These are phyloP conservation scores for Chaetomium olivaceum DNA, from an alignment of 2,329 filamentous ascomycete genomes.

Conservation along the genomic window DNA sequence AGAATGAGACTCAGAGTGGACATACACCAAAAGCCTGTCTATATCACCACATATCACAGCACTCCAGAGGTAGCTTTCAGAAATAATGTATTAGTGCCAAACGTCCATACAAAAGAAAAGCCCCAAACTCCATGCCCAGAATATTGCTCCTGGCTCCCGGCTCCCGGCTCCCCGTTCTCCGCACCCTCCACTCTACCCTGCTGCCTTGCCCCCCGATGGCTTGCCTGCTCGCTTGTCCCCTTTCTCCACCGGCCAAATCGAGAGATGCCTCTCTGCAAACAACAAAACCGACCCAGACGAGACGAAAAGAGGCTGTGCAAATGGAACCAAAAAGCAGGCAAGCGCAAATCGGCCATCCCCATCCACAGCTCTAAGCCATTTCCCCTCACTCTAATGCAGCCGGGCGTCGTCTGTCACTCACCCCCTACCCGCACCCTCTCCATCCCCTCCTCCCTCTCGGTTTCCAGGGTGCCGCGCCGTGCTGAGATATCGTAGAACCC, in stretches of 20 bases:
- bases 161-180: constrained; percentile 19
- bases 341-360: not conserved
- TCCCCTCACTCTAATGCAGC: not conserved
- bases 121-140: constrained; percentile 32
- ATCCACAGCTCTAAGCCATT: not conserved
- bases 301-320: not conserved
- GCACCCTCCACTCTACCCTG: constrained; percentile 10
- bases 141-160: constrained; percentile 24
- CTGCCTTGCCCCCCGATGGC: constrained; percentile 1
- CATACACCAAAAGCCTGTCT: not conserved
- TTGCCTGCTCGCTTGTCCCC: constrained; percentile 7
- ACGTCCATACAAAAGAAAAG: constrained; percentile 18
- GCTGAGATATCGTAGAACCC: not conserved
- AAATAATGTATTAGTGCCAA: constrained; percentile 22
- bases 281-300: not conserved
- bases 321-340: not conserved
- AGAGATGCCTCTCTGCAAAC: constrained; percentile 12
- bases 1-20: not conserved
- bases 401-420: not conserved
- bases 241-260: not conserved
- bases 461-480: not conserved
- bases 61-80: not conserved
- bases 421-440: not conserved
- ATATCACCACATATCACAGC: not conserved
- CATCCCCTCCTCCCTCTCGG: not conserved